Base-by-base conservation (phyloP, 208 protist genomes). In the Pavlovales sp. region DNA sequence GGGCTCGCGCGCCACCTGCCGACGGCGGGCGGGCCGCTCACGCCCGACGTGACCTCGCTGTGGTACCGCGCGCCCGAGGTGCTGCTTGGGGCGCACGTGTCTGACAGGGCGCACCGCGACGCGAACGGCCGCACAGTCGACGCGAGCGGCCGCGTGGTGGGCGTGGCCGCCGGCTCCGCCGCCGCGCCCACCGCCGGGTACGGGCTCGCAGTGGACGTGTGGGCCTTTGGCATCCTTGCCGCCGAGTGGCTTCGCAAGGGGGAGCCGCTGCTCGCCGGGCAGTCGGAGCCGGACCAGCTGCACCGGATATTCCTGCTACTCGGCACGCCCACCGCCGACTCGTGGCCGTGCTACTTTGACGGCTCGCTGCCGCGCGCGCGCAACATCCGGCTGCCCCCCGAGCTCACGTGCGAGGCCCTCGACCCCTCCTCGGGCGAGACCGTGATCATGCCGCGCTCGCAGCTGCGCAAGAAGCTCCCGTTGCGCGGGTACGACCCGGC, bases 1-100 rank as follows among this genome's bases (percentile, higher is more conserved):
- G 93, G 93, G 41, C 77, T 94, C 28, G 91, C 93, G 10, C 88
- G 92, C 20, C 90, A 92, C 34, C 7, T 26, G 20, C 91, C 92
- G 10, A 18, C 77, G n/a, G 22, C 34, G 66, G 37, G 28, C 37
- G 38, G 39, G n/a, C 80, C 75, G 39, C 90, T 89, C 75, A 94
- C 93, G 37, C 90, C 88, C 18, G 37, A 80, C n/a, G 90, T 92
- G 11, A 46, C 81, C 0, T 91, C 91, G 7, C 82, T 89, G 5
- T 92, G 91, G 90, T 92, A 91, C 32, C 41, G 67, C 11, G 79
- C 89, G 77, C 80, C 84, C 39, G 89, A 91, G 78, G 0, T 88
- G 66, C 83, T 88, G 0, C 79, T 90, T 5, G 88, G 79, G 20
- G 4, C 32, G 40, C 0, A 36, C 34, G 22, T 0, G 36, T 38